Base-by-base conservation (phyloP, 176 grass and related monocot species). In the Musa troglodytarum region DNA sequence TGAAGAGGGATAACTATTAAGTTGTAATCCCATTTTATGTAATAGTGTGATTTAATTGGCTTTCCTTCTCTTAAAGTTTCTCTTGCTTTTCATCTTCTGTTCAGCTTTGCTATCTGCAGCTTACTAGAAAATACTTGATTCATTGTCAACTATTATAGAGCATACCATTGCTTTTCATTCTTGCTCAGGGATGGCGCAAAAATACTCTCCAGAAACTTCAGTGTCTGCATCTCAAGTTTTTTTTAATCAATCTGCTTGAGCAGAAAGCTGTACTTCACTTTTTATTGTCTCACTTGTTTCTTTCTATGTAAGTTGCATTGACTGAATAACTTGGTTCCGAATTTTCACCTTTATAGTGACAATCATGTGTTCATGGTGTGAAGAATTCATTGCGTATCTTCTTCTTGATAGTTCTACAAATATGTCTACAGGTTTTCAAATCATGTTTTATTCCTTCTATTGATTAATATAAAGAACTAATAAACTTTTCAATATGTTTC, bases 401-500 rank as follows among this genome's bases (percentile, higher is more conserved):
- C 9, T n/a, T 70, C 68, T 21, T 70, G 68, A 70, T 50, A 61
- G 15, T n/a, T 50, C 16, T 69, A 9, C 17, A 50, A 69, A 9
- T 15, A 8, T 70, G 51, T 70, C n/a, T 51, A 11, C 17, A 3
- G 10, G 14, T 52, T 70, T 11, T 70, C 29, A 51, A 8, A 50
- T 70, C 25, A n/a, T 50, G 43, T 65, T 77, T 23, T 56, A 56
- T 19, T 11, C 23, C 74, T 75, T 79, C 21, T 16, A 28, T 29
- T 71, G 49, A 57, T 74, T 59, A 74, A 14, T 82, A 65, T 75
- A 55, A 55, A 49, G 52, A 72, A 53, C 29, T 68, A 74, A 43
- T 81, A 16, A 54, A 23, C 71, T 70, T 63, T 15, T 65, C 6
- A 25, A 61, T 73, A 63, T 26, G 13, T 64, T 72, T 63, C 22